These are phyloP conservation scores for Fusarium sp. DNA, from an alignment of 2,329 filamentous ascomycete genomes.

Conservation along the genomic window DNA sequence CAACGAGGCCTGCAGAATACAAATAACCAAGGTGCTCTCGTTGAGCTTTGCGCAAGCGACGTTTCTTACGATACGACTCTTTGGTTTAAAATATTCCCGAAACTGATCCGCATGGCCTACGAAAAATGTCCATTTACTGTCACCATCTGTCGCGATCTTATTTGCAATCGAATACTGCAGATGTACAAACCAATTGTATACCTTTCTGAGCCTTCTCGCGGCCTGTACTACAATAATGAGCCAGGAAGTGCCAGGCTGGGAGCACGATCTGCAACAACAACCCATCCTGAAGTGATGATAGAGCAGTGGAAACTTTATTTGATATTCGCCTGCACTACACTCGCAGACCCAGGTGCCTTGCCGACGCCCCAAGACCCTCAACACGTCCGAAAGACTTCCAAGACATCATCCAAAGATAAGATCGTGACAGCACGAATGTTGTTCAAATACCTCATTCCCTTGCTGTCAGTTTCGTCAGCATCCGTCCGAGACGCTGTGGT, in stretches of 20 bases:
- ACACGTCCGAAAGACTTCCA: conserved; percentile 85
- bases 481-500: conserved; percentile 92
- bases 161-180: conserved; percentile 90
- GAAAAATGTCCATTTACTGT: conserved; percentile 93
- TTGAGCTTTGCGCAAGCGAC: conserved; percentile 95
- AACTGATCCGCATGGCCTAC: conserved; percentile 88
- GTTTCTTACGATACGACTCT: conserved; percentile 93
- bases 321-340: conserved; percentile 94
- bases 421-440: conserved; percentile 88
- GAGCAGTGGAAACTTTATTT: conserved; percentile 99
- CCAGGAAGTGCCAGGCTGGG: conserved; percentile 63
- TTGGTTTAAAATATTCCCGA: conserved; percentile 98
- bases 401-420: conserved; percentile 73
- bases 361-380: conserved; percentile 66
- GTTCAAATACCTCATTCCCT: conserved; percentile 90
- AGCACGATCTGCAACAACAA: conserved; percentile 70
- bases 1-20: conserved; percentile 89
- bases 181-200: conserved; percentile 88
- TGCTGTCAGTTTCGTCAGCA: conserved; percentile 81
- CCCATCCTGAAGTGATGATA: conserved; percentile 85
- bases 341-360: conserved; percentile 81
- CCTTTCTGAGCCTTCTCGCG: conserved; percentile 78
- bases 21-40: conserved; percentile 84
- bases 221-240: conserved; percentile 71
- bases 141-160: conserved; percentile 87